Evolutionary conservation across 805 yeast genomes (phyloP), one percentile per base, ranked within the genome.

Genomic region (Candida nanaspora): DNA sequence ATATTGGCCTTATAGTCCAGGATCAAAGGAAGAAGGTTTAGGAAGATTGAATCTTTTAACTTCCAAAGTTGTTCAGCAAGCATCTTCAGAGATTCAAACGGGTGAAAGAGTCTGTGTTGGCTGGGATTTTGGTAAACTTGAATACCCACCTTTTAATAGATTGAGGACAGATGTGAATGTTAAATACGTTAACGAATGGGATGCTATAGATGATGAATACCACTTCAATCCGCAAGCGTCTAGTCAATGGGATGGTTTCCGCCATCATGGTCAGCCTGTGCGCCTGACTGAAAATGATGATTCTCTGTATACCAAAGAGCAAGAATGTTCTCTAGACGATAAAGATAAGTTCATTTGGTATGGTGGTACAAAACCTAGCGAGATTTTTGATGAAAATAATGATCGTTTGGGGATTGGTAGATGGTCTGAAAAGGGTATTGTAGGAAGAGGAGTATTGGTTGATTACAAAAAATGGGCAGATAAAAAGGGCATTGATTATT

Each of bases 361-460:
- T 34, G 43, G 41, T 8, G 46, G 43, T 23, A 41, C 46, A 21
- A 41, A 27, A 18, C 28, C 31, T 13, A 21, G 33, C 7, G 49
- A 46, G 30, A 46, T 46, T 26, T 30, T 37, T 33, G 42, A 45
- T n/a, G 9, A 26, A 8, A 6, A 25, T 3, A 35, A 22, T 26
- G 32, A 21, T 15, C 39, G 49, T 20, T 23, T 46, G 16, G 41
- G 44, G 6, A 43, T 46, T 30, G 45, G 43, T 25, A 40, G 38
- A 29, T 49, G 51, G 53, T 55, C 59, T 11, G 43, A 49, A 31
- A 41, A 52, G 36, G 65, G 65, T 2, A 57, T 60, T 28, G 61
- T 55, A 21, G 59, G 62, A 7, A 47, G 65, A n/a, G 65, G 65
- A 5, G 59, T 60, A 14, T 43, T 60, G 31, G 38, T 60, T 2